Percentiles rank a stretch among this genome's conserved stretches.
These are phyloP conservation scores for Trametes maxima DNA, from an alignment of 768 basidiomycete genomes.

Conservation along the genomic window DNA sequence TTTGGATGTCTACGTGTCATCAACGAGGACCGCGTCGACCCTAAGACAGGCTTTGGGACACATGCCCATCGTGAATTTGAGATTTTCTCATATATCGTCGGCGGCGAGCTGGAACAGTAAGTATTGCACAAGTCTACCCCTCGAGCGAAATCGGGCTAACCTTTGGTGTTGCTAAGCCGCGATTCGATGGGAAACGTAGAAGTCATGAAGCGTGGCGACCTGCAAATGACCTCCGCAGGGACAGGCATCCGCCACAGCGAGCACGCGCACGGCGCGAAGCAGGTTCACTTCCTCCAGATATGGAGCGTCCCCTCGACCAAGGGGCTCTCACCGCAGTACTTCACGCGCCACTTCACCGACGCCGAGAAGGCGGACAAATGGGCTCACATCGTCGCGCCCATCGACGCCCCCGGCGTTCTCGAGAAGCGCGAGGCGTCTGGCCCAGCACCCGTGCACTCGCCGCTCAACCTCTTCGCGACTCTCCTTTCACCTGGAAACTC, in stretches of 20 bases:
- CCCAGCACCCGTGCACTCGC: conserved; percentile 79
- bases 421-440: conserved; percentile 67
- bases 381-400: conserved; percentile 76
- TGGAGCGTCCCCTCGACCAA: conserved; percentile 57
- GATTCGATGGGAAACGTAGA: conserved; percentile 94
- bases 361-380: conserved; percentile 77
- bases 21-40: conserved; percentile 88
- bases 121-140: conserved; percentile 27
- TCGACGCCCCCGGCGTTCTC: conserved; percentile 56
- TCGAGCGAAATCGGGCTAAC: too few relatives aligned
- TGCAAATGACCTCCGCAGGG: conserved; percentile 92
- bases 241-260: conserved; percentile 89
- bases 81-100: conserved; percentile 87
- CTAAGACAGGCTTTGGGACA: conserved; percentile 80
- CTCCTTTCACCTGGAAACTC: conserved; percentile 61
- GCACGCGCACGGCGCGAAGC: conserved; percentile 50
- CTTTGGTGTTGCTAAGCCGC: conserved; percentile 47
- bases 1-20: conserved; percentile 85
- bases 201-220: conserved; percentile 82
- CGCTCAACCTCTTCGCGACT: conserved; percentile 73
- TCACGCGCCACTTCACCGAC: conserved; percentile 84
- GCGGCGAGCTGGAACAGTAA: conserved; percentile 81
- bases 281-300: conserved; percentile 68
- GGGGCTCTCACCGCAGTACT: conserved; percentile 76
- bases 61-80: conserved; percentile 86